Base-by-base conservation (phyloP, 2,329 filamentous ascomycete genomes). In the Fusarium protoensiforme region DNA sequence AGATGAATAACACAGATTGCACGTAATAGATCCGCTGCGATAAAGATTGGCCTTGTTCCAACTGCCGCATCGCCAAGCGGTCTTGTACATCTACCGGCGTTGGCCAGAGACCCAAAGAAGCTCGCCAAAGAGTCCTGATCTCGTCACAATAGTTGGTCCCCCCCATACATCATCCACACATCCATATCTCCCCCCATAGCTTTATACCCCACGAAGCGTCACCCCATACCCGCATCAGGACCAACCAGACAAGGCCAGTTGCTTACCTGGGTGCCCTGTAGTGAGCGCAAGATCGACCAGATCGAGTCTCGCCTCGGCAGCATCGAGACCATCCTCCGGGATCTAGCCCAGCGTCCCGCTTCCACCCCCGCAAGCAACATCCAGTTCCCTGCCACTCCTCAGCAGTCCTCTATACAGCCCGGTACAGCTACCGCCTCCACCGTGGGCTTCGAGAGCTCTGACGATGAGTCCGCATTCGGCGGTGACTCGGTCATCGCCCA, bases 71-170 rank as follows among this genome's bases (percentile, higher is more conserved):
- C 27, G 86, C 87, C 31, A 86, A 85, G 69, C 83, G 88, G 10
- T 76, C 83, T 14, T 90, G 88, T 76, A 89, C 86, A 66, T 90
- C 87, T 6, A 89, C 87, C 0, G 88, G 88, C 5, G 81, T 84
- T 14, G 86, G 86, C 9, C 88, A 90, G 75, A 85, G 87, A 67
- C 86, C 87, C 29, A 88, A 87, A 77, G 88, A 90, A 75, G 81
- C 84, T 51, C 84, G 88, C 43, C 88, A 90, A 75, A 83, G 88
- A 61, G 88, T 90, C 41, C 82, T 90, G 70, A 90, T 90, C 67
- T 90, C 88, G 3, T 88, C 87, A 48, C 88, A 90, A 84, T 90
- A 90, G 88, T 90, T 80, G 74, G 87, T 83, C 53, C 39, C 51
- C 54, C 38, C 59, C 60, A 22, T 67, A 13, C 38, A 18, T 36